A percentile compares a stretch with the other conserved stretches of the same genome.
These are phyloP conservation scores for Ceratocystis ficicola DNA, from an alignment of 2,329 filamentous ascomycete species.

Conservation along the genomic window DNA sequence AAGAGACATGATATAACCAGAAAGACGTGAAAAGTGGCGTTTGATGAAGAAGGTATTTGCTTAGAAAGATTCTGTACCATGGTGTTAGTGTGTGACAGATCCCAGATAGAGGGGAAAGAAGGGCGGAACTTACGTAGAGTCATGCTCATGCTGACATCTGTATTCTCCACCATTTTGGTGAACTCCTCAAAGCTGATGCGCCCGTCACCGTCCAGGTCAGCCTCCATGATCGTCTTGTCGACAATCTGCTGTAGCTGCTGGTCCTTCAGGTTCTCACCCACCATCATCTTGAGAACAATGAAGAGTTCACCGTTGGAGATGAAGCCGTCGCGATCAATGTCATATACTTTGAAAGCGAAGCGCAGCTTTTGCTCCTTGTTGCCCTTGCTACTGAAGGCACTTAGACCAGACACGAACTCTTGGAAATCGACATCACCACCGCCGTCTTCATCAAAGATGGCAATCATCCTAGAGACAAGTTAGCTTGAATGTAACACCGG, in stretches of 20 bases:
- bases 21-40: background rate
- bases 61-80: conserved; percentile 18
- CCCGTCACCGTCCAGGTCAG: conserved; percentile 86
- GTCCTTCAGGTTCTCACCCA: conserved; percentile 96
- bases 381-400: conserved; percentile 91
- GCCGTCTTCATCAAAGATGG: conserved; percentile 97
- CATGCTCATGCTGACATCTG: conserved; percentile 65
- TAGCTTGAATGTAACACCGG: background rate
- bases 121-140: conserved; percentile 44
- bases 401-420: conserved; percentile 91
- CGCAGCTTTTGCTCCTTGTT: conserved; percentile 98
- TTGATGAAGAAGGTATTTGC: background rate
- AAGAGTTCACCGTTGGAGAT: conserved; percentile 99
- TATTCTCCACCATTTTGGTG: conserved; percentile 96
- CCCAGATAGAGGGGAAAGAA: background rate
- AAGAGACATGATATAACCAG: background rate
- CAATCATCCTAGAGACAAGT: conserved; percentile 63
- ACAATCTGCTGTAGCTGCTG: conserved; percentile 98
- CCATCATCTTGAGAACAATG: conserved; percentile 99
- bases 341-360: conserved; percentile 98
- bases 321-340: conserved; percentile 96
- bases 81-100: conserved; percentile 8
- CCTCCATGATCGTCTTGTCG: conserved; percentile 99
- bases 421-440: conserved; percentile 97
- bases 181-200: conserved; percentile 99